Conservation (phyloP, 305 asterid species). For the Rubia tinctorum region DNA sequence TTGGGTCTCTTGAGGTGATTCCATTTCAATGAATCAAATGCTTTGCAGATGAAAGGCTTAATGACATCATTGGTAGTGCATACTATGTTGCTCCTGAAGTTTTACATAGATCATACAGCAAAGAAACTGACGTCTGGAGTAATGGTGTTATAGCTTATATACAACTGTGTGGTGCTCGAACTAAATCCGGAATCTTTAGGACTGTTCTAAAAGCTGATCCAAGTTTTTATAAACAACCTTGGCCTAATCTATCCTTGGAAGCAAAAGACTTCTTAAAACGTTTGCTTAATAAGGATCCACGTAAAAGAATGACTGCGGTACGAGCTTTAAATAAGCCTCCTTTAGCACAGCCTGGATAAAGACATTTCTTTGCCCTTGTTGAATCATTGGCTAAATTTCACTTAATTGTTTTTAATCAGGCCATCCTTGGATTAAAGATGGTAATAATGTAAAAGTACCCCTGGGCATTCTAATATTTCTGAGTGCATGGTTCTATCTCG, state of each 20-base stretch:
- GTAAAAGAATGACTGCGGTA: conserved; percentile 95
- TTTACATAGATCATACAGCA: no score
- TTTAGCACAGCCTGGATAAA: neutral
- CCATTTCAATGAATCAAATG: no score
- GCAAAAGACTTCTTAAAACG: conserved; percentile 74
- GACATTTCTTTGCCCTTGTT: neutral
- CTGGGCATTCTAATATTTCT: conserved; percentile 71
- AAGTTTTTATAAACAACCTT: conserved; percentile 62
- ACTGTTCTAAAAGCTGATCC: no score
- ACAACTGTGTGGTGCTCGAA: no score
- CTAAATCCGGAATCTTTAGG: no score
- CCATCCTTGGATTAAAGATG: conserved; percentile 87
- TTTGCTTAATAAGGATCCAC: conserved; percentile 70
- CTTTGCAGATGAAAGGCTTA: no score
- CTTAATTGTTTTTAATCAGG: conserved; percentile 51
- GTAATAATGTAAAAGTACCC: conserved; percentile 52
- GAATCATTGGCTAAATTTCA: neutral
- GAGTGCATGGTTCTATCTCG: no score
- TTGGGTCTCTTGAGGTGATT: no score
- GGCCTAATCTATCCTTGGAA: conserved; percentile 68
- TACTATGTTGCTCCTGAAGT: no score
- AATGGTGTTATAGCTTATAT: no score
- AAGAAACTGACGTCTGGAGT: no score
- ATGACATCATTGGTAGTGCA: no score
- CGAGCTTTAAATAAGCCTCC: conserved; percentile 81